A percentile compares a stretch with the other conserved stretches of the same genome.
phyloP scores from a whole-genome alignment of 2,329 filamentous ascomycete genomes.

The Onygena corvina region DNA sequence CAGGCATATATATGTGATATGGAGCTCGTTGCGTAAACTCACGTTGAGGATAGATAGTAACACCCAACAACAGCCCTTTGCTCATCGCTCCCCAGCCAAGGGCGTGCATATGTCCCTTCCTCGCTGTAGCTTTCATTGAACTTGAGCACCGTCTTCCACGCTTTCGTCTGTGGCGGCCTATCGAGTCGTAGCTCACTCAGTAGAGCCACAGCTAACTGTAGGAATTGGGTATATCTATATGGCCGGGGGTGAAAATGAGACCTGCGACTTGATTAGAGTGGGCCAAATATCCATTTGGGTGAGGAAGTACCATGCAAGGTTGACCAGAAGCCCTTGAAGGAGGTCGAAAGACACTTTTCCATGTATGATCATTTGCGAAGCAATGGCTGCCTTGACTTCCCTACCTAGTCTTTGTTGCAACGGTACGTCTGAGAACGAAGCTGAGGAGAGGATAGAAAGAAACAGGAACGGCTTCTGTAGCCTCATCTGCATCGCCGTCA shows the following conservation, averaged over 20 bases:
- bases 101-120: conserved; percentile 5
- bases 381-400: conserved; percentile 24
- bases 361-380: conserved; percentile 23
- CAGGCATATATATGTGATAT: no score
- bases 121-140: conserved; percentile 19
- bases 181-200: conserved; percentile 27
- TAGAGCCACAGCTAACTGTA: conserved; percentile 29
- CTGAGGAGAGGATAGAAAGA: conserved; percentile 24
- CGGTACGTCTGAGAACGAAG: conserved; percentile 24
- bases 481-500: conserved; percentile 21
- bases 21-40: no score
- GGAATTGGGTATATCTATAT: conserved; percentile 25
- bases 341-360: conserved; percentile 29
- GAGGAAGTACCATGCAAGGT: conserved; percentile 24
- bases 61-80: conserved; percentile 35
- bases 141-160: conserved; percentile 23
- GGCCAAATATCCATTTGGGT: background rate
- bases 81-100: conserved; percentile 29
- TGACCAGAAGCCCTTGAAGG: conserved; percentile 30
- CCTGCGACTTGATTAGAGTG: no score
- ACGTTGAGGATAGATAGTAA: conserved; percentile 36
- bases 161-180: conserved; percentile 19
- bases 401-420: conserved; percentile 26
- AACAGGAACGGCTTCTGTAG: conserved; percentile 27
- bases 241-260: conserved; percentile 25